These are phyloP conservation scores for Nicotiana undulata DNA, from an alignment of 257 asterid genomes.

Conservation along the genomic window DNA sequence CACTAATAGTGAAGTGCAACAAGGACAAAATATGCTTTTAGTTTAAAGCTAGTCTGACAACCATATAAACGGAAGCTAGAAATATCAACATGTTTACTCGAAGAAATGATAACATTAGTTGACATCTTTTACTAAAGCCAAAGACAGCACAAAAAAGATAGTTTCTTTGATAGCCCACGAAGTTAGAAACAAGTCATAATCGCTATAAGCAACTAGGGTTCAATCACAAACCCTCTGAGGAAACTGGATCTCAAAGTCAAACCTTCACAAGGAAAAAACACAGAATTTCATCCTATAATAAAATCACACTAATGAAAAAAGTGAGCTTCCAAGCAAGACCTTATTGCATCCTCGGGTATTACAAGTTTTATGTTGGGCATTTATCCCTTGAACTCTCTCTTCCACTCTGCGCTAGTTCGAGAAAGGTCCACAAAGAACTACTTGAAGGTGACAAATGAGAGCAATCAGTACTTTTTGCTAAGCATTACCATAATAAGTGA, in stretches of 20 bases:
- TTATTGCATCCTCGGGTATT: background rate
- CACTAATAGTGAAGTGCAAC: background rate
- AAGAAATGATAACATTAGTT: background rate
- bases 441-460: background rate
- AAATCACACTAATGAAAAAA: background rate
- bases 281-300: background rate
- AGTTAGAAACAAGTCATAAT: background rate
- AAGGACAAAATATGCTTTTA: background rate
- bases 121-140: background rate
- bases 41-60: background rate
- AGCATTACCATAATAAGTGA: background rate
- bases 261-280: background rate
- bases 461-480: background rate
- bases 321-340: background rate
- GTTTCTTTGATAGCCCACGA: background rate
- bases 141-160: background rate
- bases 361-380: background rate
- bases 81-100: background rate
- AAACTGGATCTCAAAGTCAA: slow-evolving; percentile 1
- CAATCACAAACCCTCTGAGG: background rate
- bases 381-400: background rate
- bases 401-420: background rate
- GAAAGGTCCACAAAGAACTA: background rate
- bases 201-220: background rate
- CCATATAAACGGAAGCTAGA: background rate